Evolutionary conservation across 305 asterid species (phyloP), one percentile per base, ranked within the genome.

Genomic region (Solanum chacoense): DNA sequence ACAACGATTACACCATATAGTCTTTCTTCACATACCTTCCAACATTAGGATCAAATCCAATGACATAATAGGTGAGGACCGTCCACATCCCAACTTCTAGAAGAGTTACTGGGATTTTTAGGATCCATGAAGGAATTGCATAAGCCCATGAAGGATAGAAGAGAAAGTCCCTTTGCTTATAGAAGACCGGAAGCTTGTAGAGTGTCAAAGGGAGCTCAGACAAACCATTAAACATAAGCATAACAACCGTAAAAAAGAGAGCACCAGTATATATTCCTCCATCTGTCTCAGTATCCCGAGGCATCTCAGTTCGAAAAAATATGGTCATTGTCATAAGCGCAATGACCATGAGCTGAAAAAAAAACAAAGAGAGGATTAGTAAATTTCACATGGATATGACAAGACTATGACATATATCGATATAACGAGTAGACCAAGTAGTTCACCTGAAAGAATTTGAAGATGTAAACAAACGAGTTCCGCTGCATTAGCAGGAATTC

Each of bases 1-100:
- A 26, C 31, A 83, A 50, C 3, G 73, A 83, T 18, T 50, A 83
- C 16, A 83, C 40, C 38, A 34, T 22, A 11, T 11, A 50, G 87
- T 83, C 73, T 83, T 83, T 83, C 87, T 3, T 1, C 20, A 1
- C 7, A 2, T 50, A 87, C 89, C 89, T 87, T 59, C 89, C 89
- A 87, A 87, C 86, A 87, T 87, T 87, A 34, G 89, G 89, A 87
- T 87, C 89, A 10, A 87, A 87, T n/a, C 89, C 89, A 0, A 87
- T 87, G 31, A 87, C 89, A 87, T 87, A 87, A 75, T 87, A 87
- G 2, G 89, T 75, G 74, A 87, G 65, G 84, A 87, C 28, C 65
- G 78, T 84, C 89, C 89, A 87, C 42, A 87, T 78, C 16, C 89
- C 85, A 40, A 76, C 89, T 87, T 87, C 89, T 50, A 65, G 86